Conservation (phyloP, 345 rosid species). For the Ailanthus altissimus region DNA sequence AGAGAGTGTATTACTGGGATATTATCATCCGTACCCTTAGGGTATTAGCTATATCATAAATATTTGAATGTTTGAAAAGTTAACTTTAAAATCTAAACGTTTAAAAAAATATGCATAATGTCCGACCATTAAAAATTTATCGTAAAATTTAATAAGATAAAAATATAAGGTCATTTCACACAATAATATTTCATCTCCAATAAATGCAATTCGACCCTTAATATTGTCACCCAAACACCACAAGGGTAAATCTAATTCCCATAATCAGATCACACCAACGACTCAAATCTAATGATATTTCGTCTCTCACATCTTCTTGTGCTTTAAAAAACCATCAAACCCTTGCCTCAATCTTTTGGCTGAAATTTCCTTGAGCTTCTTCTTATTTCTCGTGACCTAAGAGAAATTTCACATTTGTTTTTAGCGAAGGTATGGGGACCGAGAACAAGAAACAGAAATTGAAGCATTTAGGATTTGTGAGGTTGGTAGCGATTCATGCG, state of each 20-base stretch:
- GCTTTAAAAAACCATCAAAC: not conserved
- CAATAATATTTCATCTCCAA: not conserved
- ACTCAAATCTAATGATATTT: conserved; percentile 6
- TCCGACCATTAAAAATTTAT: too few species aligned
- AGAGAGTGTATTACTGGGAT: too few species aligned
- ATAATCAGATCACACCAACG: conserved; percentile 39
- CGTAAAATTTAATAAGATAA: too few species aligned
- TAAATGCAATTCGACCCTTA: conserved; percentile 17
- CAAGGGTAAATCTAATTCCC: conserved; percentile 17
- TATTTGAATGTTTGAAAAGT: too few species aligned
- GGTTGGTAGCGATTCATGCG: conserved; percentile 56
- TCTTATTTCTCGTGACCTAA: not conserved
- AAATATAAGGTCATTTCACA: too few species aligned
- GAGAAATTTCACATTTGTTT: not conserved
- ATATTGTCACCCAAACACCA: not conserved
- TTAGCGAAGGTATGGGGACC: conserved; percentile 40
- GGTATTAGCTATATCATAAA: too few species aligned
- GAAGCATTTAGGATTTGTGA: conserved; percentile 69
- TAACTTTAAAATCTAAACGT: too few species aligned
- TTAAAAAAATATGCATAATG: too few species aligned
- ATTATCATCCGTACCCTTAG: too few species aligned
- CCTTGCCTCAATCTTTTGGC: not conserved
- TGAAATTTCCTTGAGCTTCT: not conserved
- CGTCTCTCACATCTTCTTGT: not conserved
- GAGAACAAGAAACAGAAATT: conserved; percentile 45